A percentile compares a stretch with the other conserved stretches of the same genome.
Conservation (phyloP, 1,139 yeast genomes). For the Suhomyces atakaporum region DNA sequence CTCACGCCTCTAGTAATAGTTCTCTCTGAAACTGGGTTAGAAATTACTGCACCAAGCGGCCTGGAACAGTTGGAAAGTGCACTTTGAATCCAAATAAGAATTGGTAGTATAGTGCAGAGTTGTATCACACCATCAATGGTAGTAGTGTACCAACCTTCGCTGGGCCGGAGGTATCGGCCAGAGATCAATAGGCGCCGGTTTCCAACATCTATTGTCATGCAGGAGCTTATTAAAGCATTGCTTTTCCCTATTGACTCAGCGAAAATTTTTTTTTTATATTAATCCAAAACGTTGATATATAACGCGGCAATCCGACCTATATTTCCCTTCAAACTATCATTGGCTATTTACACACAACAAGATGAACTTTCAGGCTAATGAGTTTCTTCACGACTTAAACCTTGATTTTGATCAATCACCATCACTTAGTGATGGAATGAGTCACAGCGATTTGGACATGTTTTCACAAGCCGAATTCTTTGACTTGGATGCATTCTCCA, state of each 20-base stretch:
- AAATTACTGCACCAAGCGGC: no score
- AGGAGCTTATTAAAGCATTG: conserved; percentile 11
- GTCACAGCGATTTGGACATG: conserved; percentile 41
- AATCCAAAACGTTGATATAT: conserved; percentile 4
- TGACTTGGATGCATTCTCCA: conserved; percentile 47
- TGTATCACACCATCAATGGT: no score
- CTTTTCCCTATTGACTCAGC: conserved; percentile 9
- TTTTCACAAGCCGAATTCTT: conserved; percentile 50
- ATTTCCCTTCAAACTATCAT: no score
- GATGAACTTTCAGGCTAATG: conserved; percentile 48
- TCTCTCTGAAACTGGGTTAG: not conserved
- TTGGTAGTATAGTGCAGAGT: no score
- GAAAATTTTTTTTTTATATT: conserved; percentile 5
- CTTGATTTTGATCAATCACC: conserved; percentile 32
- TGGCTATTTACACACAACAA: conserved; percentile 8
- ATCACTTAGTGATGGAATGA: conserved; percentile 17
- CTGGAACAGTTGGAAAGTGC: no score
- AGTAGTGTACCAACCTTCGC: no score
- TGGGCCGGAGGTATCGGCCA: no score
- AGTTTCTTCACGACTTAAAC: conserved; percentile 45
- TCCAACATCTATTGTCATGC: conserved; percentile 3
- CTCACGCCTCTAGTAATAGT: not conserved
- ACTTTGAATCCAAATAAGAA: no score
- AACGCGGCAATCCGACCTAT: not conserved
- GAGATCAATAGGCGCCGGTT: not conserved